These are phyloP conservation scores for Phylloporus scabripes DNA, from an alignment of 768 basidiomycete species.

Conservation along the genomic window DNA sequence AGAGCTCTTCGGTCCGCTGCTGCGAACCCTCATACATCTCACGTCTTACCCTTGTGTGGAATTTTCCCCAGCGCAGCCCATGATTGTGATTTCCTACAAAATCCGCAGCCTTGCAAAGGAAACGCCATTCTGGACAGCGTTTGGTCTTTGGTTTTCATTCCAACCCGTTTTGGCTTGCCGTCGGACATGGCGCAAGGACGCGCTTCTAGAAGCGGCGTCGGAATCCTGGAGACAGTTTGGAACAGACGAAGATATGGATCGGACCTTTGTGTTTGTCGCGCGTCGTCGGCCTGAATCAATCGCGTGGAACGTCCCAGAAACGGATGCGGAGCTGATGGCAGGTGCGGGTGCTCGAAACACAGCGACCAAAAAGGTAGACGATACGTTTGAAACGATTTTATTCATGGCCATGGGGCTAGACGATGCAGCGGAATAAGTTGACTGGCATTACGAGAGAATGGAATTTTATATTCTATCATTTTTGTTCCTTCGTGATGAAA, in stretches of 20 bases:
- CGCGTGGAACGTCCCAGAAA: slow-evolving; percentile 47
- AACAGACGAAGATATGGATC: slow-evolving; percentile 32
- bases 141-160: slow-evolving; percentile 74
- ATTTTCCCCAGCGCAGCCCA: slow-evolving; percentile 12
- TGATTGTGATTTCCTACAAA: slow-evolving; percentile 70
- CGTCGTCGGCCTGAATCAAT: slow-evolving; percentile 52
- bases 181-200: background rate
- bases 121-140: slow-evolving; percentile 69
- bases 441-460: background rate
- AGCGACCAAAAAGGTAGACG: slow-evolving; percentile 46
- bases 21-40: slow-evolving; percentile 68
- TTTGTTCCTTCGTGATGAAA: no score
- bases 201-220: background rate
- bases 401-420: slow-evolving; percentile 32
- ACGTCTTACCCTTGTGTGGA: slow-evolving; percentile 47
- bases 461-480: no score
- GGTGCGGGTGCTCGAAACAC: slow-evolving; percentile 52
- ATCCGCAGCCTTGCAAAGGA: slow-evolving; percentile 70
- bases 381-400: slow-evolving; percentile 67
- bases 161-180: slow-evolving; percentile 42
- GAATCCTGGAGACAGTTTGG: slow-evolving; percentile 41
- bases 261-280: slow-evolving; percentile 59
- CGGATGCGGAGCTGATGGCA: slow-evolving; percentile 50
- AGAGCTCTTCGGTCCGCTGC: slow-evolving; percentile 68
- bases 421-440: slow-evolving; percentile 2